Evolutionary conservation across 768 basidiomycete genomes (phyloP).

Genomic region (Leccinum subtestaceum): DNA sequence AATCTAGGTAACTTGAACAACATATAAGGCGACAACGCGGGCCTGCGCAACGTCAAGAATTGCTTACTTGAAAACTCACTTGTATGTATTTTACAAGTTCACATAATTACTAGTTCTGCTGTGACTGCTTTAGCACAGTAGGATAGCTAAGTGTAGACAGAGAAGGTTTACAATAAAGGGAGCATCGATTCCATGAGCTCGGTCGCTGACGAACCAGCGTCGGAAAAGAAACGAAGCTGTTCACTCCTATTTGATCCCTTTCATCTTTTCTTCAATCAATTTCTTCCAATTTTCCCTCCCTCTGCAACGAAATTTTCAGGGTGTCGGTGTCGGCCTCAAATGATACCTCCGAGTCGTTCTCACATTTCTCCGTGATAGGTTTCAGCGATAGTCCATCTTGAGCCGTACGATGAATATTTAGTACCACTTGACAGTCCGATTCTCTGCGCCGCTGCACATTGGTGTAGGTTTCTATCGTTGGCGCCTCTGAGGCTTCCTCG

Average conservation of each 20-base stretch:
- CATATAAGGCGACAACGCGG: too few species aligned
- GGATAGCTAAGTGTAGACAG: background rate
- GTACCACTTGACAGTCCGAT: conserved; percentile 24
- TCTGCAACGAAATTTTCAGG: background rate
- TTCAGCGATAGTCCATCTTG: conserved; percentile 16
- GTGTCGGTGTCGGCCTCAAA: background rate
- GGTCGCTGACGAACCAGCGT: background rate
- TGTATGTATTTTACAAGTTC: conserved; percentile 1
- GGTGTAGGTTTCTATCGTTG: conserved; percentile 10
- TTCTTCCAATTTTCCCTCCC: background rate
- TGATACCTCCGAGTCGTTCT: background rate
- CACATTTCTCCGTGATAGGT: conserved; percentile 14
- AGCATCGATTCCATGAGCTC: background rate
- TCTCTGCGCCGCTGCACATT: conserved; percentile 41
- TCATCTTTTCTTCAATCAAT: too few species aligned
- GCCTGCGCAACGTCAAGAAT: background rate
- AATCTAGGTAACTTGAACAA: too few species aligned
- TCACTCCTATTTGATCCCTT: background rate
- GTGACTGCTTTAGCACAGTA: background rate
- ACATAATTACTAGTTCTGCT: background rate
- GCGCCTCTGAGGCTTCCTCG: conserved; percentile 5
- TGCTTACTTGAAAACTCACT: background rate
- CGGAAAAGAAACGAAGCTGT: background rate
- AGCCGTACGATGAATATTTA: background rate
- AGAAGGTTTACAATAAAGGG: too few species aligned